A percentile compares a stretch with the other conserved stretches of the same genome.
Conservation (phyloP, 495 filamentous ascomycete genomes). For the Podospora pseudopauciseta region DNA sequence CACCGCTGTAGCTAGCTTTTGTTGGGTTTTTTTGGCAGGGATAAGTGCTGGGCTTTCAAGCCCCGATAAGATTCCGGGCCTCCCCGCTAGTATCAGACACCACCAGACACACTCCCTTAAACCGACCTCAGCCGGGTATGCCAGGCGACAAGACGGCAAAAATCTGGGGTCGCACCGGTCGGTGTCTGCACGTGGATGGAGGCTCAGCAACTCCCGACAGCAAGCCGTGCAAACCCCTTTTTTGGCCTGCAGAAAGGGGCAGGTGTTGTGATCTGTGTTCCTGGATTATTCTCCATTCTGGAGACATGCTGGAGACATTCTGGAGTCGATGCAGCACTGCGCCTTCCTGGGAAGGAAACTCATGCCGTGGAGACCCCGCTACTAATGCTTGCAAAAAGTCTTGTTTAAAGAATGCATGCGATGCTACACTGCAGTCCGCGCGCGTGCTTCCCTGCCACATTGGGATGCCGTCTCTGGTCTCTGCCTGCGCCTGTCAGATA, state of each 20-base stretch:
- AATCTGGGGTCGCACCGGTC: background rate
- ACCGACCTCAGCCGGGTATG: background rate
- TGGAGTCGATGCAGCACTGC: too few relatives aligned
- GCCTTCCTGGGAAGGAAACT: too few relatives aligned
- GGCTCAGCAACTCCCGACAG: background rate
- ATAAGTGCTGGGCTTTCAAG: background rate
- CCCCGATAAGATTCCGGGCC: background rate
- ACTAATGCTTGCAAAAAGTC: background rate
- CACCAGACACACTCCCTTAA: background rate
- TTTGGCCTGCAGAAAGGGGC: background rate
- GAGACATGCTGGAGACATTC: too few relatives aligned
- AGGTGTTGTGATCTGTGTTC: background rate
- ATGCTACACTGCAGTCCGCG: background rate
- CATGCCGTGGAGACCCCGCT: too few relatives aligned
- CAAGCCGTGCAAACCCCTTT: background rate
- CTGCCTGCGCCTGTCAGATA: background rate
- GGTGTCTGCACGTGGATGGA: background rate
- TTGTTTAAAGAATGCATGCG: background rate
- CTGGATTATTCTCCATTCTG: background rate
- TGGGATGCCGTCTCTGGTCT: background rate
- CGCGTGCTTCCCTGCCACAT: background rate
- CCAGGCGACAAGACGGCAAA: background rate
- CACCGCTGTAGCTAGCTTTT: background rate
- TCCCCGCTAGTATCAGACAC: background rate
- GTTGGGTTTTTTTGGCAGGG: background rate